Evolutionary conservation across 192 early-diverging fungal genomes (phyloP).

Genomic region (Ambispora gerdemannii): DNA sequence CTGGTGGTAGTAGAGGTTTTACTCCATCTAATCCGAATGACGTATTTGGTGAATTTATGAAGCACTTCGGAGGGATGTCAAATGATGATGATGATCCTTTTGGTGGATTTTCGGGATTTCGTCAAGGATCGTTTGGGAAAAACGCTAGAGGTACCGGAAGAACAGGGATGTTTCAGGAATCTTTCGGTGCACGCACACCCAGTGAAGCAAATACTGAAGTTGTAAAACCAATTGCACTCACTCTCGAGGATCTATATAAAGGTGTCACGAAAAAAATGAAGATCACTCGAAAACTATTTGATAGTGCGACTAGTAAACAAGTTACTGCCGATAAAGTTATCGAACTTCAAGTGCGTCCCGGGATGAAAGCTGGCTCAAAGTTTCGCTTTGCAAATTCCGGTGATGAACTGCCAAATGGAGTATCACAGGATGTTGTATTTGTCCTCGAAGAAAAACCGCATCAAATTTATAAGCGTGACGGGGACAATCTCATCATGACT

Average conservation of each 20-base stretch:
- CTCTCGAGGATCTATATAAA: conserved; percentile 90
- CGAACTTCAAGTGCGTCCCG: conserved; percentile 81
- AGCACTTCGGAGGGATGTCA: conserved; percentile 52
- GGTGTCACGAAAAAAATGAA: conserved; percentile 92
- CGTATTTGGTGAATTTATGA: conserved; percentile 89
- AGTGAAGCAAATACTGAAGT: conserved; percentile 46
- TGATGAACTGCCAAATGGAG: conserved; percentile 76
- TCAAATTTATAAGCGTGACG: conserved; percentile 78
- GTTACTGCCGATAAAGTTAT: conserved; percentile 75
- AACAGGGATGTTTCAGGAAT: conserved; percentile 10
- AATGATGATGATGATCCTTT: conserved; percentile 42
- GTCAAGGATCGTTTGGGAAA: conserved; percentile 10
- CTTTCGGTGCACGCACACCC: conserved; percentile 24
- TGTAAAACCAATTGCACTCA: conserved; percentile 65
- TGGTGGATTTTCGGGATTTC: conserved; percentile 33
- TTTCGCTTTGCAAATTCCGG: conserved; percentile 88
- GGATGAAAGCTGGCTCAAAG: conserved; percentile 98
- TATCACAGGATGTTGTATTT: conserved; percentile 90
- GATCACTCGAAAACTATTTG: conserved; percentile 67
- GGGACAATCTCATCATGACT: conserved; percentile 70
- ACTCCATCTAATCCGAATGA: conserved; percentile 75
- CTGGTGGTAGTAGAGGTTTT: conserved; percentile 59
- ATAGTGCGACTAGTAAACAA: conserved; percentile 39
- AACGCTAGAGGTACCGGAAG: conserved; percentile 17
- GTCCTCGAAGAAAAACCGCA: conserved; percentile 93